Percentiles rank a stretch among this genome's conserved stretches.
Evolutionary conservation across 495 filamentous ascomycete genomes (phyloP).

Genomic region (Penicillium paradoxum): DNA sequence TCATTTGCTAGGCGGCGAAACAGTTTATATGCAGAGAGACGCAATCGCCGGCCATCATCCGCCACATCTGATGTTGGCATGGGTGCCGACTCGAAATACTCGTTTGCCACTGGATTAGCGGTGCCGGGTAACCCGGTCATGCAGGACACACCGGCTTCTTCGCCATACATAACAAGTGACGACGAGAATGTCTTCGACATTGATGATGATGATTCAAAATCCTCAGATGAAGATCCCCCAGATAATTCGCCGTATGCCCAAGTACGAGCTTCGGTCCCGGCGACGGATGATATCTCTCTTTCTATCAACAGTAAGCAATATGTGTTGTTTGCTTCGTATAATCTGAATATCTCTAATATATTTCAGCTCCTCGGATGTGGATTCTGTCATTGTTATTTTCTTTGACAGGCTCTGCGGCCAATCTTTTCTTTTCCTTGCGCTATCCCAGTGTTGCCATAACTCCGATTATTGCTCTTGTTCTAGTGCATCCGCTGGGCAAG

Average conservation of each 20-base stretch:
- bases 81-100: constrained; percentile 28
- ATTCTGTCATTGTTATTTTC: constrained; percentile 69
- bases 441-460: constrained; percentile 85
- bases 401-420: constrained; percentile 73
- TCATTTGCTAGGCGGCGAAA: constrained; percentile 17
- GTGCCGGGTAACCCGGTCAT: constrained; percentile 20
- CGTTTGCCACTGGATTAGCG: constrained; percentile 27
- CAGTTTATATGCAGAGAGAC: constrained; percentile 10
- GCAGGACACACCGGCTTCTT: constrained; percentile 18
- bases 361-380: constrained; percentile 73
- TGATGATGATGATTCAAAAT: constrained; percentile 24
- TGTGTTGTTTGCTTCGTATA: background rate
- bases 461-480: constrained; percentile 74
- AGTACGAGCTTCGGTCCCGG: constrained; percentile 72
- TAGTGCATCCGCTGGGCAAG: constrained; percentile 75
- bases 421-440: constrained; percentile 77
- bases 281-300: constrained; percentile 63
- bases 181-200: constrained; percentile 22
- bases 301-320: constrained; percentile 67
- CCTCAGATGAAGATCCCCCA: constrained; percentile 25
- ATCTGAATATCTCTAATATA: background rate
- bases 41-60: constrained; percentile 20
- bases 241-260: constrained; percentile 51
- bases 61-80: constrained; percentile 26
- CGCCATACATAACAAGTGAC: constrained; percentile 18